phyloP scores from a whole-genome alignment of 2,329 filamentous ascomycete species.

The Microsporum canis region DNA sequence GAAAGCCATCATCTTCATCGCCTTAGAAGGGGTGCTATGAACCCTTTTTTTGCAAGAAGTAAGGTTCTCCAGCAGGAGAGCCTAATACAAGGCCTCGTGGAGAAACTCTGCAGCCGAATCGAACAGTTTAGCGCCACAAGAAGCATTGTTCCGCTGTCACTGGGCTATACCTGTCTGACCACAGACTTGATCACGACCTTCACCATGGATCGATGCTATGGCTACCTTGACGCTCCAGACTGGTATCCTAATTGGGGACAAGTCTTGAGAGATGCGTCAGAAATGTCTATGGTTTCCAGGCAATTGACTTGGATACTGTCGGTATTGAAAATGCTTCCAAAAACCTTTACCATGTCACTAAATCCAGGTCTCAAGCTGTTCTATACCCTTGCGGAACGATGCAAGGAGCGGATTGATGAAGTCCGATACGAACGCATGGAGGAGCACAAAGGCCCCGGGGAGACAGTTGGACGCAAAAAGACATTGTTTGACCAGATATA shows the following conservation, averaged over 20 bases:
- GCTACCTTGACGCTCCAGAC: conserved; percentile 24
- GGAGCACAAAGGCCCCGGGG: not conserved
- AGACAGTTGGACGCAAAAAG: not conserved
- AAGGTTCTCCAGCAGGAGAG: conserved; percentile 15
- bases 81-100: conserved; percentile 15
- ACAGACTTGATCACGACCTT: conserved; percentile 40
- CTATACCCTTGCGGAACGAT: conserved; percentile 7
- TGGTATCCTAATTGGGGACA: conserved; percentile 21
- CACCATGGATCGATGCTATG: conserved; percentile 22
- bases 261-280: conserved; percentile 14
- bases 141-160: conserved; percentile 10
- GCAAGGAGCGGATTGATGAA: conserved; percentile 8
- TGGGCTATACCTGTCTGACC: conserved; percentile 19
- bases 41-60: conserved; percentile 20
- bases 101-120: conserved; percentile 14
- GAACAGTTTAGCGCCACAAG: conserved; percentile 3
- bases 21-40: conserved; percentile 20
- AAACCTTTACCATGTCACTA: conserved; percentile 5
- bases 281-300: conserved; percentile 7
- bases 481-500: conserved; percentile 25
- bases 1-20: conserved; percentile 19
- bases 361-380: conserved; percentile 13
- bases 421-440: not conserved
- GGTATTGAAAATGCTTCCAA: conserved; percentile 6
- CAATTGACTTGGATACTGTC: conserved; percentile 12